Conservation (phyloP, 164 flowering plant species). For the Tetracentron sinense region DNA sequence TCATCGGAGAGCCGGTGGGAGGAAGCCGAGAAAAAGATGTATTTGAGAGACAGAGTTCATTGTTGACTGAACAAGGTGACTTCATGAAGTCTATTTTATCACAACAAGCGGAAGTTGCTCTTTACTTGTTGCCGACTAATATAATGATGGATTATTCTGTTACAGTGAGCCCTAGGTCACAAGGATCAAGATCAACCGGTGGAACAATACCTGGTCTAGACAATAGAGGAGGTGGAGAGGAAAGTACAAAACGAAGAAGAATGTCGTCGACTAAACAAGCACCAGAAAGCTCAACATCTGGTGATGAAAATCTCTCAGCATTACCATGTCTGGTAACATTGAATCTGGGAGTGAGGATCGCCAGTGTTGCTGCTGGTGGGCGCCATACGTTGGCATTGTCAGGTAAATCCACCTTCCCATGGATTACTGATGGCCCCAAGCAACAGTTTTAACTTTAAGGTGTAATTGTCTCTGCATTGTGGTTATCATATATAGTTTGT, state of each 20-base stretch:
- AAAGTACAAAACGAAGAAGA: conserved; percentile 53
- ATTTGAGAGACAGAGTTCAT: conserved; percentile 34
- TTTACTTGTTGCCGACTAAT: conserved; percentile 17
- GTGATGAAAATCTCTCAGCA: conserved; percentile 57
- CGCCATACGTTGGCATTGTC: conserved; percentile 72
- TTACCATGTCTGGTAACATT: conserved; percentile 63
- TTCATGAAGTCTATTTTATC: not conserved
- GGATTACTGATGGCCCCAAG: not conserved
- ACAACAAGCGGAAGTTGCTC: not conserved
- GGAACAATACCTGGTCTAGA: conserved; percentile 31
- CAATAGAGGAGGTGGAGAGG: conserved; percentile 44
- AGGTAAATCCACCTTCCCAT: conserved; percentile 31
- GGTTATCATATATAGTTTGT: not conserved
- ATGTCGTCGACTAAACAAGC: conserved; percentile 48
- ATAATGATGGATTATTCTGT: conserved; percentile 11
- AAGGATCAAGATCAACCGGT: conserved; percentile 36
- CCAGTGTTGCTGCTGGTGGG: conserved; percentile 74
- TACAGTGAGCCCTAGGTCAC: conserved; percentile 56
- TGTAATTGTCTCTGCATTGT: conserved; percentile 2
- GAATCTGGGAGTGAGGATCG: conserved; percentile 57
- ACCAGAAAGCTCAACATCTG: conserved; percentile 52
- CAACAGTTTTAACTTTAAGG: not conserved
- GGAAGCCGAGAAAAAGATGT: conserved; percentile 38
- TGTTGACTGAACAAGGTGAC: conserved; percentile 53
- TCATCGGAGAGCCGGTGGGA: conserved; percentile 39